Evolutionary conservation across 1,139 yeast genomes (phyloP).

Genomic region (Blastobotrys niveus): DNA sequence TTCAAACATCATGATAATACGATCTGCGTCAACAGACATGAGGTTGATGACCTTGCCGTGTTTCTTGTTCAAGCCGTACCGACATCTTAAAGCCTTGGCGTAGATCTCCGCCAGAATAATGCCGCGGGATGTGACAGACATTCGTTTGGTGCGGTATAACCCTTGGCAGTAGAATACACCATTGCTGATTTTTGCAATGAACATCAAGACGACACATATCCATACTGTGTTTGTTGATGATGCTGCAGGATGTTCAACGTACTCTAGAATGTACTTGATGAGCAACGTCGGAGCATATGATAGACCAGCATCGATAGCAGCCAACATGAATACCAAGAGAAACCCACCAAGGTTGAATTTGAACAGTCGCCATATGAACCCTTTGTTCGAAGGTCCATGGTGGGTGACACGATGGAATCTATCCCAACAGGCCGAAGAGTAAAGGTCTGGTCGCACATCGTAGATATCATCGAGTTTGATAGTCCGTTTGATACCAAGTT

Average conservation of each 20-base stretch:
- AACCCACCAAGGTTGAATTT: not conserved
- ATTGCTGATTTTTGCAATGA: not conserved
- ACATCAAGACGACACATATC: conserved; percentile 4
- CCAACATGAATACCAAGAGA: not conserved
- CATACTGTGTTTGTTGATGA: not conserved
- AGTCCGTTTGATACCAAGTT: not conserved
- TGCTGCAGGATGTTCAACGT: conserved; percentile 3
- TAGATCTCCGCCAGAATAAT: conserved; percentile 2
- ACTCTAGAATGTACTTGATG: conserved; percentile 9
- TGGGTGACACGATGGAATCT: no score
- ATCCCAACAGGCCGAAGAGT: no score
- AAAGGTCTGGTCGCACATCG: conserved; percentile 1
- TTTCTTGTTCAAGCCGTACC: not conserved
- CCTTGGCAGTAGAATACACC: conserved; percentile 1
- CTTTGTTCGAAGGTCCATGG: no score
- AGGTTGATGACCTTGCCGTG: conserved; percentile 86
- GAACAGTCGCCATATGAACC: not conserved
- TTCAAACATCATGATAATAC: conserved; percentile 84
- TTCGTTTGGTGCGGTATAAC: not conserved
- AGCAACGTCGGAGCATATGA: not conserved
- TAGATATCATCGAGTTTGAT: not conserved
- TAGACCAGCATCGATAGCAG: not conserved
- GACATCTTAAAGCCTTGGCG: conserved; percentile 2
- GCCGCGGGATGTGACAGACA: not conserved
- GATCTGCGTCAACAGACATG: conserved; percentile 93